Base-by-base conservation (phyloP, 805 yeast species). In the Suhomyces sp. region DNA sequence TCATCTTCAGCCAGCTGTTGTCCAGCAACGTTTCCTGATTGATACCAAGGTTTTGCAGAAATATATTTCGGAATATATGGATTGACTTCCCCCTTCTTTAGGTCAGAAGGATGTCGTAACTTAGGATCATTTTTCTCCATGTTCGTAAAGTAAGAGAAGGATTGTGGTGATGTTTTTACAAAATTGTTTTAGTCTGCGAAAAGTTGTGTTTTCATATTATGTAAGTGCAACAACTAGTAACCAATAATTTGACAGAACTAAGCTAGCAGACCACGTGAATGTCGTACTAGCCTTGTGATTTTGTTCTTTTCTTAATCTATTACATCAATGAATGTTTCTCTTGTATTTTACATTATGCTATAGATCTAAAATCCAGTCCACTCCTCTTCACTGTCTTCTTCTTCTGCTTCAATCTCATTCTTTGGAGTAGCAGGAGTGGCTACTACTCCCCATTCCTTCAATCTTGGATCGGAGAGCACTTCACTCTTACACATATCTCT, bases 401-500 rank as follows among this genome's bases (percentile, higher is more conserved):
- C 58, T n/a, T 48, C 50, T 6, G 45, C 58, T 8, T 47, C 50
- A 9, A 48, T 57, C 11, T 47, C 52, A 2, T 42, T 50, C 4
- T 39, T 43, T 4, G 46, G 53, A n/a, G 38, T 45, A 16, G 12
- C 29, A 26, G 15, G 13, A 11, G 7, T 20, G 8, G 7, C 27
- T 5, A 60, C 56, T 5, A 77, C 61, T 6, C 81, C 83, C 93
- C 95, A 86, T 21, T 68, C 68, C 16, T 56, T 54, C 30, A 88
- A 65, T 51, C 93, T 72, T 19, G 63, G 57, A 51, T 90, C 95
- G 1, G 65, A 63, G 25, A 85, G 63, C 0, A 91, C 70, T 22
- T 86, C 93, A 23, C 76, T 79, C 45, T 66, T 69, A 39, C 82
- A 79, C 48, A 78, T 81, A 31, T 68, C 64, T 56, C 86, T 76